These are phyloP conservation scores for Fusarium solani-melongenae DNA, from an alignment of 2,329 filamentous ascomycete genomes.

Conservation along the genomic window DNA sequence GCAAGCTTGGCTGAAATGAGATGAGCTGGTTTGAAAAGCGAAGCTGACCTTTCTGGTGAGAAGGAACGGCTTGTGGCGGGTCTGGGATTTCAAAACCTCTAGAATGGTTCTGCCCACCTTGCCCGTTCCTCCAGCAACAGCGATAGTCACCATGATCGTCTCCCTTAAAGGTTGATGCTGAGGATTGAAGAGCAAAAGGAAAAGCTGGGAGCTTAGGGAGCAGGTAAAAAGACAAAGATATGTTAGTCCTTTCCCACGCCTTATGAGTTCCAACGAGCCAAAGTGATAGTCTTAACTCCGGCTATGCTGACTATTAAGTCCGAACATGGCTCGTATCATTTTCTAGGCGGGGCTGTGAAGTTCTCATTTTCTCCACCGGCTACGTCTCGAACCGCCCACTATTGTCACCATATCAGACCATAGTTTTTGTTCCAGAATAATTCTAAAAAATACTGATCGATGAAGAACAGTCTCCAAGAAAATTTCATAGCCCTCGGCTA, in stretches of 20 bases:
- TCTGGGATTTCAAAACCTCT: not conserved
- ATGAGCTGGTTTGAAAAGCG: not conserved
- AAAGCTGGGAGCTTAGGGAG: not conserved
- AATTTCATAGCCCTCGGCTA: accelerated
- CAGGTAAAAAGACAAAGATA: not conserved
- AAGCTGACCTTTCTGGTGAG: not conserved
- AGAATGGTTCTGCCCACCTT: not conserved
- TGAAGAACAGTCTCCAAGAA: too few relatives aligned
- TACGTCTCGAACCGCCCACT: not conserved
- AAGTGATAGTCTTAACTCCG: not conserved
- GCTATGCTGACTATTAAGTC: not conserved
- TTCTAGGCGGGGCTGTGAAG: not conserved
- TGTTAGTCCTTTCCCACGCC: not conserved
- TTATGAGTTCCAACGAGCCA: not conserved
- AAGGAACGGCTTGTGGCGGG: not conserved
- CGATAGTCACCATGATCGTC: not conserved
- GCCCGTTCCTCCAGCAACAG: not conserved
- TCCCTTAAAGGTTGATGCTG: not conserved
- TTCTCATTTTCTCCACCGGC: too few relatives aligned
- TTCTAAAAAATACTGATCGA: too few relatives aligned
- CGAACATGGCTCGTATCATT: not conserved
- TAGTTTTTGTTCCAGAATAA: not conserved
- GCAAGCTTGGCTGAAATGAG: not conserved
- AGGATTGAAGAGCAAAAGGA: not conserved
- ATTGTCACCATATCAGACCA: not conserved